phyloP scores from a whole-genome alignment of 2,329 filamentous ascomycete genomes.

The Penicillium sp. region DNA sequence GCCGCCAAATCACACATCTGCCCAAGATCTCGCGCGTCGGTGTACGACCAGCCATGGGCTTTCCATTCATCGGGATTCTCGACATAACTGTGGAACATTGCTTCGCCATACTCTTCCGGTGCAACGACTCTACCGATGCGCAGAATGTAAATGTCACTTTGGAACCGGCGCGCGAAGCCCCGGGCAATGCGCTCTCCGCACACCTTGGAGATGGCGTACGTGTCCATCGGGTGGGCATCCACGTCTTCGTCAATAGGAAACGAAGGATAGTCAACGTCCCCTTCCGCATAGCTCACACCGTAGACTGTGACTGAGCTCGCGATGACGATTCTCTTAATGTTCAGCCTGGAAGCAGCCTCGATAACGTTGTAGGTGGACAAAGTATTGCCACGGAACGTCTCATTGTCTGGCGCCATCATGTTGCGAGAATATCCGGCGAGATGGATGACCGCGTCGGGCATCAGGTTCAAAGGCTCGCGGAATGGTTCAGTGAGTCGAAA shows the following conservation, averaged over 20 bases:
- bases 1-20: constrained; percentile 58
- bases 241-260: constrained; percentile 61
- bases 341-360: constrained; percentile 61
- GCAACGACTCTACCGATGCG: constrained; percentile 63
- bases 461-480: constrained; percentile 38
- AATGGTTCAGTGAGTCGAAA: constrained; percentile 49
- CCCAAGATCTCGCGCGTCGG: constrained; percentile 60
- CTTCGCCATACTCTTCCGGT: constrained; percentile 57
- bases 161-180: constrained; percentile 56
- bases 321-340: constrained; percentile 61
- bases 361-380: constrained; percentile 60
- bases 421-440: constrained; percentile 59
- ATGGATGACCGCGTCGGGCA: constrained; percentile 61
- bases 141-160: constrained; percentile 58
- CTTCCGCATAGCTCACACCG: constrained; percentile 61
- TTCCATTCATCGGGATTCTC: constrained; percentile 52
- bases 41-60: constrained; percentile 62
- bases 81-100: constrained; percentile 53
- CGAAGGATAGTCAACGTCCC: constrained; percentile 54
- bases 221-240: constrained; percentile 60
- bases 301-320: constrained; percentile 60
- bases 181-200: constrained; percentile 57
- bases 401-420: constrained; percentile 61
- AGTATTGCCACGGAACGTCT: constrained; percentile 58
- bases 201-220: constrained; percentile 60